phyloP scores from a whole-genome alignment of 805 yeast genomes.

The Hermanozyma aechmeae region DNA sequence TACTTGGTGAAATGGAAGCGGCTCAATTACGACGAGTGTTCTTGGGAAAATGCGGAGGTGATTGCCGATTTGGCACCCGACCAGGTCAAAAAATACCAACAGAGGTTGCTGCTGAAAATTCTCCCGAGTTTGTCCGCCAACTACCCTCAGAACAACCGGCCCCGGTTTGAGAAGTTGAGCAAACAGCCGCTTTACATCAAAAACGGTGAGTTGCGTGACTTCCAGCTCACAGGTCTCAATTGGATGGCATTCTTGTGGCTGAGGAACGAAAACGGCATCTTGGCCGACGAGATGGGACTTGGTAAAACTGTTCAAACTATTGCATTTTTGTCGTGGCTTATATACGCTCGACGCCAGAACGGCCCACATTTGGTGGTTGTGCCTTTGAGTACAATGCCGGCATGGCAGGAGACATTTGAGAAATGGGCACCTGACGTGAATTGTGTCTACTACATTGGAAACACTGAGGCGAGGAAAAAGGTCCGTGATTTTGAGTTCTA shows the following conservation, averaged over 20 bases:
- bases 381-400: slow-evolving; percentile 91
- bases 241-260: slow-evolving; percentile 99
- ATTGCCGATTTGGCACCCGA: slow-evolving; percentile 79
- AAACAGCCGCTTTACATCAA: slow-evolving; percentile 85
- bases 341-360: slow-evolving; percentile 90
- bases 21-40: slow-evolving; percentile 86
- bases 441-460: slow-evolving; percentile 88
- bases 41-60: slow-evolving; percentile 91
- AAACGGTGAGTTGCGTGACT: slow-evolving; percentile 88
- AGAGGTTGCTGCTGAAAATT: slow-evolving; percentile 72
- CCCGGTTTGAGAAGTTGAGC: slow-evolving; percentile 78
- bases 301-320: slow-evolving; percentile 98
- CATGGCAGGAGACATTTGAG: slow-evolving; percentile 99
- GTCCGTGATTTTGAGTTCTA: slow-evolving; percentile 83
- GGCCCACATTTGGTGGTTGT: slow-evolving; percentile 97
- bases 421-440: slow-evolving; percentile 96
- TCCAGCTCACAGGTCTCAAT: slow-evolving; percentile 94
- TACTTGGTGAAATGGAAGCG: slow-evolving; percentile 93
- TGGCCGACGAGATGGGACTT: slow-evolving; percentile 98
- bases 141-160: slow-evolving; percentile 63
- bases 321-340: slow-evolving; percentile 86
- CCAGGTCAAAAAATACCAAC: slow-evolving; percentile 77
- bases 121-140: slow-evolving; percentile 73
- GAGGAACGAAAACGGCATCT: slow-evolving; percentile 90
- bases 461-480: slow-evolving; percentile 71